Conservation (phyloP, 371 early-diverging fungal species). For the Mortierella sp. region DNA sequence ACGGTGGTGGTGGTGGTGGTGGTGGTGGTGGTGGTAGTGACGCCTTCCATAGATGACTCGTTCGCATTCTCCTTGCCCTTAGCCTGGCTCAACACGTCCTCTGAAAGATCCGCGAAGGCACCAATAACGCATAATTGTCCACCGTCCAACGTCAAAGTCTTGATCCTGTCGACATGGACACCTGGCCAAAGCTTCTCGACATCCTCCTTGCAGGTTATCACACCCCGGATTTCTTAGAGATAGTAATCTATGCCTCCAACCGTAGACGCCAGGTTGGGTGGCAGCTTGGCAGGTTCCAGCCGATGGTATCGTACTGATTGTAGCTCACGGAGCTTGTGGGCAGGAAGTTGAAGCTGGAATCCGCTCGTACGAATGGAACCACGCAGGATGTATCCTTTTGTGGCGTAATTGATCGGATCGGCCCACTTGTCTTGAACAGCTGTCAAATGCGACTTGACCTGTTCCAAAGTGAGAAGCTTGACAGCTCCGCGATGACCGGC, state of each 20-base stretch:
- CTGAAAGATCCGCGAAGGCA: no score
- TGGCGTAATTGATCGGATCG: background rate
- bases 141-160: no score
- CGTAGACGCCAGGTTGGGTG: no score
- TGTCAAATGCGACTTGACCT: conserved; percentile 7
- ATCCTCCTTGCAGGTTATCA: no score
- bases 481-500: conserved; percentile 8
- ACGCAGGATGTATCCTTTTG: conserved; percentile 6
- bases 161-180: no score
- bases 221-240: no score
- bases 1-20: no score
- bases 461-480: conserved; percentile 4
- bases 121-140: no score
- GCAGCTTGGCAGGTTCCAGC: no score
- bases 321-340: conserved; percentile 23
- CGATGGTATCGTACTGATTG: no score
- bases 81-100: background rate
- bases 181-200: no score
- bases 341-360: conserved; percentile 14
- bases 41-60: background rate
- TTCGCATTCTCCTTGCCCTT: background rate
- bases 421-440: background rate
- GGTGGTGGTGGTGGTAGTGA: background rate
- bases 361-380: conserved; percentile 26
- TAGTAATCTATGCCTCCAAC: no score